These are phyloP conservation scores for Choricystis sp. DNA, from an alignment of 139 green algal genomes.

Conservation along the genomic window DNA sequence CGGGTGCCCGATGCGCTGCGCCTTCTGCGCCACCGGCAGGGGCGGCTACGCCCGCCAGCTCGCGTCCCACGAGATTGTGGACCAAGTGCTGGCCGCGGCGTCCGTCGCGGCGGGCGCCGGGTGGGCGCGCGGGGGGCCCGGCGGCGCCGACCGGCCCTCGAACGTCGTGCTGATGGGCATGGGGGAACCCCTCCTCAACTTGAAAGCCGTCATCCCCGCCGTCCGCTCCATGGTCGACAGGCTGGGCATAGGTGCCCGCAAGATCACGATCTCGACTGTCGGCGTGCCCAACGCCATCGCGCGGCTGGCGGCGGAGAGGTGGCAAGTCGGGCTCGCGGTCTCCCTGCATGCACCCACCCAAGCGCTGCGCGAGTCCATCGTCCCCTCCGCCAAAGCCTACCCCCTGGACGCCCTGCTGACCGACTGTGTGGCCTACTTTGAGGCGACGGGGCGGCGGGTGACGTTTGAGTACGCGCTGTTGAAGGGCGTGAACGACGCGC, in stretches of 20 bases:
- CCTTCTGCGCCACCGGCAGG: slow-evolving; percentile 96
- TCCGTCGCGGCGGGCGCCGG: background rate
- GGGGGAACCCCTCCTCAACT: slow-evolving; percentile 90
- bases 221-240: slow-evolving; percentile 57
- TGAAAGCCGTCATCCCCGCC: slow-evolving; percentile 54
- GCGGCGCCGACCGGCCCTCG: background rate
- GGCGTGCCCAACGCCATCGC: slow-evolving; percentile 60
- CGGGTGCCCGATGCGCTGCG: slow-evolving; percentile 92
- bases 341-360: slow-evolving; percentile 63
- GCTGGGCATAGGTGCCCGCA: slow-evolving; percentile 66
- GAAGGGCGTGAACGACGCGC: slow-evolving; percentile 55
- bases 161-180: slow-evolving; percentile 91
- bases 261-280: slow-evolving; percentile 96
- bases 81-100: slow-evolving; percentile 57
- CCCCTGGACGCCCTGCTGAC: slow-evolving; percentile 61
- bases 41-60: slow-evolving; percentile 91
- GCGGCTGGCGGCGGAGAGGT: slow-evolving; percentile 32
- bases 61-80: slow-evolving; percentile 76
- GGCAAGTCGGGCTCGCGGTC: slow-evolving; percentile 65
- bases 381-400: slow-evolving; percentile 58
- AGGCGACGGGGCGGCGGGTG: slow-evolving; percentile 60
- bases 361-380: slow-evolving; percentile 44
- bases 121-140: too few relatives aligned
- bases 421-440: slow-evolving; percentile 61
- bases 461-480: slow-evolving; percentile 97